phyloP scores from a whole-genome alignment of 768 basidiomycete genomes.

The Amanita brunnescens region DNA sequence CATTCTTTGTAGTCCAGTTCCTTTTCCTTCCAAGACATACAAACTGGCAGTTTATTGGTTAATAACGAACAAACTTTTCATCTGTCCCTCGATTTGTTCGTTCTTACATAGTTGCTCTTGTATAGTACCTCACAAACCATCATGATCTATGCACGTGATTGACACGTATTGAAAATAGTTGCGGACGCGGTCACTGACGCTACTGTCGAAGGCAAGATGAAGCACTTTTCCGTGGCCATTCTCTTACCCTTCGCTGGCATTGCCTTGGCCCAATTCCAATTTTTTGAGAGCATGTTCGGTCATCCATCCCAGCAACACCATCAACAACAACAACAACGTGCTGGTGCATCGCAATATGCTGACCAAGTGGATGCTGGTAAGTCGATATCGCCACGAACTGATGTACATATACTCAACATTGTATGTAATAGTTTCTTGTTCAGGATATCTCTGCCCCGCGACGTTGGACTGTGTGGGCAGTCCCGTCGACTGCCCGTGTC shows the following conservation, averaged over 20 bases:
- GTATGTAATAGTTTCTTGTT: constrained; percentile 50
- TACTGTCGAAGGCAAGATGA: not conserved
- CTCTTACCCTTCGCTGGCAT: constrained; percentile 28
- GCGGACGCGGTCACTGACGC: not conserved
- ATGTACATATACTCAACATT: not conserved
- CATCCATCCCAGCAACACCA: constrained; percentile 56
- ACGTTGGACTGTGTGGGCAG: constrained; percentile 61
- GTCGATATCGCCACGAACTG: constrained; percentile 11
- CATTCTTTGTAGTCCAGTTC: not conserved
- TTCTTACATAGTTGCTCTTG: not conserved
- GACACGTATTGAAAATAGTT: not conserved
- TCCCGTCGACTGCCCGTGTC: constrained; percentile 71
- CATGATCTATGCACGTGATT: not conserved
- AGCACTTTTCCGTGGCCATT: constrained; percentile 11
- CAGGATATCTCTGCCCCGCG: constrained; percentile 66
- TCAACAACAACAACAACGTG: constrained; percentile 49
- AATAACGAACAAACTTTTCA: not conserved
- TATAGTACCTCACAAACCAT: not conserved
- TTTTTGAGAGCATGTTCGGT: constrained; percentile 75
- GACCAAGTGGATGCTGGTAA: constrained; percentile 57
- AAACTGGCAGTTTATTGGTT: not conserved
- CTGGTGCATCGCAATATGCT: constrained; percentile 54
- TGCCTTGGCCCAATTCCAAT: constrained; percentile 61
- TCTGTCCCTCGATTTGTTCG: not conserved
- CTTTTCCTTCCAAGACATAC: not conserved